Evolutionary conservation across 345 rosid species (phyloP).

Genomic region (Aquilaria yunnanensis): DNA sequence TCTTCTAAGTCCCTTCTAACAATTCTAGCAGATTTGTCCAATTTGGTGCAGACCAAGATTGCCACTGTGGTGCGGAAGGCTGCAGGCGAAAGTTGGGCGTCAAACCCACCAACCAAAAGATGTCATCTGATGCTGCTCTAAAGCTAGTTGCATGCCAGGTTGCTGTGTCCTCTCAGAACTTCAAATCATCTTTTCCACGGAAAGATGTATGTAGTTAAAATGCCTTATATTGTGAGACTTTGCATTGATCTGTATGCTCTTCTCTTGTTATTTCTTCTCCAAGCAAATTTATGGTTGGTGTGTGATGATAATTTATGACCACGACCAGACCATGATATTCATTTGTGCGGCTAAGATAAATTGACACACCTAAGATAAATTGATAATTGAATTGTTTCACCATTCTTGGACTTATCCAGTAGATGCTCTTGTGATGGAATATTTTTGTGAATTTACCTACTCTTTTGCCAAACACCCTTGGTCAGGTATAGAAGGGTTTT

Average conservation of each 20-base stretch:
- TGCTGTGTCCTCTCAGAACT: conserved; percentile 48
- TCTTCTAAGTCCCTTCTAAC: conserved; percentile 32
- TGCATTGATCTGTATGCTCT: background rate
- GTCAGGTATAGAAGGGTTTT: too few species aligned
- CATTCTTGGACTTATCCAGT: too few species aligned
- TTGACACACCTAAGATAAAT: too few species aligned
- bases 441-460: too few species aligned
- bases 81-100: conserved; percentile 84
- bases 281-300: too few species aligned
- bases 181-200: conserved; percentile 40
- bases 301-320: too few species aligned
- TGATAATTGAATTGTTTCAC: too few species aligned
- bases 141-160: conserved; percentile 62
- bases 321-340: too few species aligned
- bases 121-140: conserved; percentile 53
- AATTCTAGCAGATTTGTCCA: conserved; percentile 87
- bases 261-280: background rate
- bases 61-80: conserved; percentile 72
- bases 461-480: too few species aligned
- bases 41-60: conserved; percentile 97
- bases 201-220: conserved; percentile 31
- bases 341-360: too few species aligned
- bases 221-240: background rate
- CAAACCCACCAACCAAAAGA: conserved; percentile 59
- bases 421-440: too few species aligned